Base-by-base conservation (phyloP, 2,329 filamentous ascomycete genomes). In the Decorospora gaudefroyi region DNA sequence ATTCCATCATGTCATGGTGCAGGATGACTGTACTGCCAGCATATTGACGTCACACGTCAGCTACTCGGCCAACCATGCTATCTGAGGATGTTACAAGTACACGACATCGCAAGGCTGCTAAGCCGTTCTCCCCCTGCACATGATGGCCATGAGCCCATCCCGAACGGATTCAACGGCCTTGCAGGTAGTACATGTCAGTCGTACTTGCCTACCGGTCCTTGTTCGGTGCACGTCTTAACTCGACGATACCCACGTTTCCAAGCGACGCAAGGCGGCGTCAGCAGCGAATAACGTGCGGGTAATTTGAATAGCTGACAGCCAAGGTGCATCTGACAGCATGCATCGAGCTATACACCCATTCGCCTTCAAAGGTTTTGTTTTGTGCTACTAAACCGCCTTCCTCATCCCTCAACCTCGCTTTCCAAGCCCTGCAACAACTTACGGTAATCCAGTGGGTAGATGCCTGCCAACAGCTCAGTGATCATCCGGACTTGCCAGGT, bases 241-340 rank as follows among this genome's bases (percentile, higher is more conserved):
- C n/a, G n/a, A n/a, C n/a, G n/a, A n/a, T n/a, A n/a, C n/a, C n/a
- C n/a, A n/a, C n/a, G n/a, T n/a, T n/a, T n/a, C n/a, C n/a, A n/a
- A n/a, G n/a, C n/a, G n/a, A n/a, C n/a, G n/a, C n/a, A n/a, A n/a
- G n/a, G n/a, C n/a, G n/a, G n/a, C n/a, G n/a, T n/a, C n/a, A n/a
- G 35, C 25, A 32, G 28, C 35, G 38, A 33, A 25, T 21, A n/a
- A n/a, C n/a, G 40, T 44, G 49, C 43, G 54, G 54, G 51, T 47
- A 49, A 37, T 21, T 46, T 10, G 26, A 44, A 35, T 35, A 26
- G 29, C 40, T 33, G 15, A 30, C 46, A 31, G 42, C 40, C 49
- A 46, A 54, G 49, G 35, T 42, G 49, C 53, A 53, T 51, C 51
- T 58, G 57, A 58, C 53, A 32, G 21, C 27, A 25, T 56, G 45